These are phyloP conservation scores for Cardiospermum halicacabum DNA, from an alignment of 345 rosid genomes.

Conservation along the genomic window DNA sequence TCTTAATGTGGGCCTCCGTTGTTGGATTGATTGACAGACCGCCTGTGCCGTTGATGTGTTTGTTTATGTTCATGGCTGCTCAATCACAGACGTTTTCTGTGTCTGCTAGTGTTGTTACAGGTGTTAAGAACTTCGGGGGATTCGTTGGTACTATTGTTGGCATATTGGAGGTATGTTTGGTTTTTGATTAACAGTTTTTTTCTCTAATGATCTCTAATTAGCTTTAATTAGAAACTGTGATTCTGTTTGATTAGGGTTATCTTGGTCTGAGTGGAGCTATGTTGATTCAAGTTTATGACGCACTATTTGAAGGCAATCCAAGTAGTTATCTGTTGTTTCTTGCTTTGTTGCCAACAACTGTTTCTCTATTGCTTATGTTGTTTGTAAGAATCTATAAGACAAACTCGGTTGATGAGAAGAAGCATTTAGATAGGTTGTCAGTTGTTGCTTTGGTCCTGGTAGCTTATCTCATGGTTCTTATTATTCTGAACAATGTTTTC, in stretches of 20 bases:
- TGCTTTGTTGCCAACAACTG: conserved; percentile 53
- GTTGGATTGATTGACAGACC: conserved; percentile 40
- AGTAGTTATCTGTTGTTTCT: conserved; percentile 59
- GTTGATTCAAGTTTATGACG: conserved; percentile 58
- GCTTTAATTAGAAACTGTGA: neutral
- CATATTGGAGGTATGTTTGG: conserved; percentile 23
- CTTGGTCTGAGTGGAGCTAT: conserved; percentile 90
- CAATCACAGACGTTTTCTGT: conserved; percentile 38
- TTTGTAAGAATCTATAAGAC: conserved; percentile 57
- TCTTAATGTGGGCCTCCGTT: conserved; percentile 62
- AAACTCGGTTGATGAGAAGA: conserved; percentile 47
- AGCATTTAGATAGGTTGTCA: conserved; percentile 69
- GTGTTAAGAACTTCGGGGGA: conserved; percentile 34
- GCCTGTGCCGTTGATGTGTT: conserved; percentile 42
- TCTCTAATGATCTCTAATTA: too few relatives aligned
- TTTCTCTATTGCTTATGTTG: conserved; percentile 62
- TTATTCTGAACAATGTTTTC: conserved; percentile 47
- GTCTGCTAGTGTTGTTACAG: conserved; percentile 44
- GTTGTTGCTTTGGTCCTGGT: conserved; percentile 50
- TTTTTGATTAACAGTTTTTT: too few relatives aligned
- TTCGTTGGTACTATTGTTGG: conserved; percentile 48
- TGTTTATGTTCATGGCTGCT: conserved; percentile 37
- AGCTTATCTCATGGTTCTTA: conserved; percentile 62
- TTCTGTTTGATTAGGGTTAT: conserved; percentile 54
- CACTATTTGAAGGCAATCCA: conserved; percentile 49